These are phyloP conservation scores for Cyclotella kingstonii DNA, from an alignment of 108 stramenopile species.

Conservation along the genomic window DNA sequence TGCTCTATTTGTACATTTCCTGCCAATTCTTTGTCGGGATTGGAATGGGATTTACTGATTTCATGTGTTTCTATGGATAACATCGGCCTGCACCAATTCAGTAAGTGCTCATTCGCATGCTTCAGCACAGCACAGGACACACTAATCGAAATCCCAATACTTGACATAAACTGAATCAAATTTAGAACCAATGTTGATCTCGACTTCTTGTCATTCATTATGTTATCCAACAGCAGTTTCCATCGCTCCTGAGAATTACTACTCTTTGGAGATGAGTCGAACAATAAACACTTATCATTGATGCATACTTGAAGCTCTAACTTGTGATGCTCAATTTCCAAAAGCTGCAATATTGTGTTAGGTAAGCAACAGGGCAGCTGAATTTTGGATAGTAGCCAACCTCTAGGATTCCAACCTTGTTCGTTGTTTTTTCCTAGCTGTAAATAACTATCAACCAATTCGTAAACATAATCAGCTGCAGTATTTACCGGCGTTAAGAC, in stretches of 20 bases:
- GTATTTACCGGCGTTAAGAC: conserved; percentile 7
- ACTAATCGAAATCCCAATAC: conserved; percentile 27
- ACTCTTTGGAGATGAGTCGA: background rate
- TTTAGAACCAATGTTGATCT: conserved; percentile 15
- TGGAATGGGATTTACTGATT: background rate
- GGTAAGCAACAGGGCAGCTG: conserved; percentile 36
- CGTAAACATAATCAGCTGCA: conserved; percentile 32
- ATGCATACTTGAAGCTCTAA: conserved; percentile 18
- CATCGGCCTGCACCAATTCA: background rate
- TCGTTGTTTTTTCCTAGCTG: conserved; percentile 28
- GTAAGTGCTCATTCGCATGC: conserved; percentile 41
- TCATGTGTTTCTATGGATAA: background rate
- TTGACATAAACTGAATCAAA: conserved; percentile 28
- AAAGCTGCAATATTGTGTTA: conserved; percentile 18
- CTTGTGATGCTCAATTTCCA: conserved; percentile 19
- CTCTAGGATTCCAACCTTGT: conserved; percentile 38
- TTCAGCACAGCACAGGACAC: conserved; percentile 32
- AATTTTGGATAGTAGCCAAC: conserved; percentile 37
- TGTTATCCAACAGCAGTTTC: conserved; percentile 20
- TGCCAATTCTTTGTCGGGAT: background rate
- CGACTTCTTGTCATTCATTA: conserved; percentile 3
- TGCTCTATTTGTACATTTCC: background rate
- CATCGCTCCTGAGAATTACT: conserved; percentile 8
- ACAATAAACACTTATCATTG: too few relatives aligned
- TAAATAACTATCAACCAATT: conserved; percentile 38